Percentiles rank a stretch among this genome's conserved stretches.
Conservation (phyloP, 2,329 filamentous ascomycete genomes). For the Cytospora paraplurivora region DNA sequence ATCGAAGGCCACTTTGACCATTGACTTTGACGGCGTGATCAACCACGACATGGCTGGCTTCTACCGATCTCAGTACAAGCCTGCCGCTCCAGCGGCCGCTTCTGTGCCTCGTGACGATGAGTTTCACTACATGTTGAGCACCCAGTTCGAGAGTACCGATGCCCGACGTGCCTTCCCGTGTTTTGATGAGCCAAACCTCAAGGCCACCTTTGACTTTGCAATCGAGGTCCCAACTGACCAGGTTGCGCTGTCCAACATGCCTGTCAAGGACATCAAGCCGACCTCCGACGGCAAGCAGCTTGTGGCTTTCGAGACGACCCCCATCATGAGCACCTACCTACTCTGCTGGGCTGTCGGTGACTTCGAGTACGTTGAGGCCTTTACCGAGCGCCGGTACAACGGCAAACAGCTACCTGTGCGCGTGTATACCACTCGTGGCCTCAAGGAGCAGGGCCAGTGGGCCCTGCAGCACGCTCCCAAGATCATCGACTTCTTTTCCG, state of each 20-base stretch:
- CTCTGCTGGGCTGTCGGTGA: constrained; percentile 94
- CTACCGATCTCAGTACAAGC: constrained; percentile 85
- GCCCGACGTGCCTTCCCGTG: constrained; percentile 94
- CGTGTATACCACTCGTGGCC: constrained; percentile 92
- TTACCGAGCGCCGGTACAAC: constrained; percentile 87
- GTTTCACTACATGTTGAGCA: constrained; percentile 81
- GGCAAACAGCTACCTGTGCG: constrained; percentile 89
- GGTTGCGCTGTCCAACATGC: constrained; percentile 94
- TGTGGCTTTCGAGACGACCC: constrained; percentile 80
- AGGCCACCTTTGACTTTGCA: constrained; percentile 92
- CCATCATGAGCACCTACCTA: constrained; percentile 89
- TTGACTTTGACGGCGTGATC: constrained; percentile 71
- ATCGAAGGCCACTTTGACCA: constrained; percentile 63
- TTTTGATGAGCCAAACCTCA: constrained; percentile 97
- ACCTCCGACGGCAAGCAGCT: constrained; percentile 66
- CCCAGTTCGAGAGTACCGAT: constrained; percentile 96
- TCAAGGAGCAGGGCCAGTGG: constrained; percentile 88
- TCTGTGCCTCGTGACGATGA: constrained; percentile 76
- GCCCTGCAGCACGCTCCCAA: constrained; percentile 89
- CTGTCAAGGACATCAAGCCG: constrained; percentile 69
- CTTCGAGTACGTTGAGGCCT: constrained; percentile 93
- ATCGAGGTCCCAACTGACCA: constrained; percentile 89
- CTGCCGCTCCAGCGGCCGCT: constrained; percentile 67
- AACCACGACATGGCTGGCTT: constrained; percentile 98
- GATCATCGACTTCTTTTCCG: constrained; percentile 95